Base-by-base conservation (phyloP, 768 basidiomycete genomes). In the Amanita brunnescens region DNA sequence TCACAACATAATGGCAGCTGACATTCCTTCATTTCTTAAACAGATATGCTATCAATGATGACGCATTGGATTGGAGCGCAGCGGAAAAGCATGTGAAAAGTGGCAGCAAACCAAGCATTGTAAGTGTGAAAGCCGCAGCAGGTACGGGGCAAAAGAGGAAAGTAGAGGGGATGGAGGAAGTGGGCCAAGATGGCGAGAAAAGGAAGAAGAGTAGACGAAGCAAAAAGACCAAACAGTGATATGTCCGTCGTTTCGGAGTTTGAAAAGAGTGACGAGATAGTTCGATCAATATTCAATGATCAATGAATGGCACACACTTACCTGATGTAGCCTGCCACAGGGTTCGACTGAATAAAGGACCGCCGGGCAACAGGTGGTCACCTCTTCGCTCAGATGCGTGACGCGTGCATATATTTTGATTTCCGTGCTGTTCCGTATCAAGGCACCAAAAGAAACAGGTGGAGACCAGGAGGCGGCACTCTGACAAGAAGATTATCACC, bases 11-110 rank as follows among this genome's bases (percentile, higher is more conserved):
- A 16, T 16, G 44, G 34, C 37, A 49, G 50, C 47, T 53, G 47
- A 48, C 21, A 18, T 41, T 55, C 45, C 49, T 55, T 43, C 46
- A 33, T 47, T 20, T 47, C 41, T 8, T n/a, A 50, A 35, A 23
- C 60, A 89, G 87, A 63, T 89, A 78, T 62, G 83, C 85, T 23
- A 92, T 97, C 58, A 76, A 87, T 57, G 80, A 84, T 58, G 64
- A 70, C 0, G 70, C 76, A 13, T 70, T 77, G 24, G 89, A 95
- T 63, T 95, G 91, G 87, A 71, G 74, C 33, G 66, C 67, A 23
- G 91, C 87, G 3, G 85, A 91, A 62, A 70, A 75, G 18, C 89
- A 92, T 62, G 81, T 93, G 3, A 65, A 75, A 32, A 72, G 72
- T 39, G 58, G 53, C 42, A 73, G 74, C 30, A 80, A 76, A 50